A percentile compares a stretch with the other conserved stretches of the same genome.
phyloP scores from a whole-genome alignment of 345 rosid species.

The Acer negundo region DNA sequence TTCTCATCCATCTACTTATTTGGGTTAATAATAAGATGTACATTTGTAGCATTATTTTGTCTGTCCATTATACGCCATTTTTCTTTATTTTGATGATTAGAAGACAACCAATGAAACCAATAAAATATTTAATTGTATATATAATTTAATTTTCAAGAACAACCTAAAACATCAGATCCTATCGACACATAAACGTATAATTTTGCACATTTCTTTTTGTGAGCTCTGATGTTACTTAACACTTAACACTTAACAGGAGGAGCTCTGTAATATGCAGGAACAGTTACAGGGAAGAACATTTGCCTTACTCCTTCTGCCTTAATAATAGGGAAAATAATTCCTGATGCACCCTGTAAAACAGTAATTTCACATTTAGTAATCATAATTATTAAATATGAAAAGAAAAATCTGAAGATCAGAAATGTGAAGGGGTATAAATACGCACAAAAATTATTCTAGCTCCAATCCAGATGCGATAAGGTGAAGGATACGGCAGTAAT shows the following conservation, averaged over 20 bases:
- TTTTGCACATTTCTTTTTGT: neutral
- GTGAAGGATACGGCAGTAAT: slow-evolving; percentile 52
- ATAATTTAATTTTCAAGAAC: neutral
- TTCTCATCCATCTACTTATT: no score
- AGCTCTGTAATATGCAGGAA: slow-evolving; percentile 46
- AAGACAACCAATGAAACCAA: neutral
- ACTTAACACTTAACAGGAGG: slow-evolving; percentile 21
- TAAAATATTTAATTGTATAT: neutral
- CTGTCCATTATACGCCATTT: no score
- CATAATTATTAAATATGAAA: neutral
- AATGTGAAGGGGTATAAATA: neutral
- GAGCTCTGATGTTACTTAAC: neutral
- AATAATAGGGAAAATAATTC: slow-evolving; percentile 48
- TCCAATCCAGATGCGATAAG: slow-evolving; percentile 49
- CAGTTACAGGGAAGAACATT: slow-evolving; percentile 52
- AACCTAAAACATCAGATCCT: neutral
- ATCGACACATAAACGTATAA: neutral
- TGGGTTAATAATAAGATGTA: no score
- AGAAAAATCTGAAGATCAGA: neutral
- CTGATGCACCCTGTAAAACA: slow-evolving; percentile 42
- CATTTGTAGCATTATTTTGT: no score
- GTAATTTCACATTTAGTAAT: neutral
- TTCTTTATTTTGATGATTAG: no score
- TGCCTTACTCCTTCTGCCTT: slow-evolving; percentile 50
- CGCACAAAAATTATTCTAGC: slow-evolving; percentile 44